Evolutionary conservation across 768 basidiomycete species (phyloP), one percentile per base, ranked within the genome.

Genomic region (Pleurotus giganteus): DNA sequence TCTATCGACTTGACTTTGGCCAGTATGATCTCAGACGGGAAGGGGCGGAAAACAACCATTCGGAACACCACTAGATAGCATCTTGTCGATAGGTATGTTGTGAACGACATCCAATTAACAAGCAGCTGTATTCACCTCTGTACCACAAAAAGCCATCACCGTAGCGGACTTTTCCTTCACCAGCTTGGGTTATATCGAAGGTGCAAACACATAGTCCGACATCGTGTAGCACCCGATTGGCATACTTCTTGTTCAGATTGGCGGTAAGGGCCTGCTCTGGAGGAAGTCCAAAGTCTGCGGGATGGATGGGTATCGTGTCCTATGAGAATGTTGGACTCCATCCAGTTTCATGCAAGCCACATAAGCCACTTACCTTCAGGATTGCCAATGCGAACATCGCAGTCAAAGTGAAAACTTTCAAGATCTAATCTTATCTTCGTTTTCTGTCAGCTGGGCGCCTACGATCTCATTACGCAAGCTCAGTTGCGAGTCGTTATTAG

Each of bases 61-160:
- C 95, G 78, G 68, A 98, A 97, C 8, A 89, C 81, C 6, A 89
- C 96, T 98, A 61, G 7, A 36, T 21, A 8, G 17, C 13, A 7
- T 32, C 9, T 11, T 44, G 37, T 43, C 47, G 23, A 51, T 47
- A 50, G 51, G 46, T 28, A 37, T 39, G 47, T 26, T 28, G 36
- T 52, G 13, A 57, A 43, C 46, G 7, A 31, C 3, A 51, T 15
- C 42, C 36, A 17, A 5, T 28, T 41, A n/a, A 46, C 34, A 26
- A 4, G 8, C 15, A 7, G 29, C 1, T 26, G 53, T 13, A 64
- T 74, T 57, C 49, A 95, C 95, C 83, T 79, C 90, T 93, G 66
- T 98, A 94, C 88, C 94, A 98, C 64, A 96, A 74, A 65, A 86
- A 86, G 0, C 96, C 96, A 69, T 99, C 96, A 0, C 96, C 95